phyloP scores from a whole-genome alignment of 2,329 filamentous ascomycete genomes.

The Clarireedia hainanense region DNA sequence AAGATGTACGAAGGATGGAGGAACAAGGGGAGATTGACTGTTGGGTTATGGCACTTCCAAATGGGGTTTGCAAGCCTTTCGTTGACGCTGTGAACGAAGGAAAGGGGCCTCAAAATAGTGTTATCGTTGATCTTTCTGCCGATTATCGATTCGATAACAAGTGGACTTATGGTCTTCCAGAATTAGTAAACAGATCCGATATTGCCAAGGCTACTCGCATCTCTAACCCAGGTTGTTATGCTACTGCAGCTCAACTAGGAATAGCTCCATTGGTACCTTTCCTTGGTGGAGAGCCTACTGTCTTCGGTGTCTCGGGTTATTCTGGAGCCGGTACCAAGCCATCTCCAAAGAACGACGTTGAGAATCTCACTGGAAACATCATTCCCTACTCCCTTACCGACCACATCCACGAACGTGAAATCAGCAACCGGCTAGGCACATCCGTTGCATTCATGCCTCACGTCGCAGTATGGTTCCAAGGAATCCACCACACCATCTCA shows the following conservation, averaged over 20 bases:
- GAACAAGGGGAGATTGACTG: conserved; percentile 80
- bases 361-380: conserved; percentile 76
- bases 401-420: conserved; percentile 92
- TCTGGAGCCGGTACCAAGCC: conserved; percentile 93
- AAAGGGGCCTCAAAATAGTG: conserved; percentile 51
- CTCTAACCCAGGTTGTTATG: conserved; percentile 90
- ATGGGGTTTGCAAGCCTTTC: conserved; percentile 88
- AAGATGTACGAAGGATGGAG: conserved; percentile 81
- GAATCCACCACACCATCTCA: conserved; percentile 85
- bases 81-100: conserved; percentile 79
- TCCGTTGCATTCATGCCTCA: conserved; percentile 84
- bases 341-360: conserved; percentile 85
- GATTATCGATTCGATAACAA: conserved; percentile 83
- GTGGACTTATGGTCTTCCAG: conserved; percentile 88
- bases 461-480: conserved; percentile 94
- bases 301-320: conserved; percentile 91
- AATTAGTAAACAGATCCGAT: conserved; percentile 67
- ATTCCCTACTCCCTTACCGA: conserved; percentile 87
- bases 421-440: conserved; percentile 67
- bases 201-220: conserved; percentile 77
- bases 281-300: conserved; percentile 68
- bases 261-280: conserved; percentile 73
- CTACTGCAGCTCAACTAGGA: conserved; percentile 84
- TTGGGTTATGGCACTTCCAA: conserved; percentile 97
- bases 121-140: conserved; percentile 91